Base-by-base conservation (phyloP, 75 land plant species). In the Pinus tabuliformis region DNA sequence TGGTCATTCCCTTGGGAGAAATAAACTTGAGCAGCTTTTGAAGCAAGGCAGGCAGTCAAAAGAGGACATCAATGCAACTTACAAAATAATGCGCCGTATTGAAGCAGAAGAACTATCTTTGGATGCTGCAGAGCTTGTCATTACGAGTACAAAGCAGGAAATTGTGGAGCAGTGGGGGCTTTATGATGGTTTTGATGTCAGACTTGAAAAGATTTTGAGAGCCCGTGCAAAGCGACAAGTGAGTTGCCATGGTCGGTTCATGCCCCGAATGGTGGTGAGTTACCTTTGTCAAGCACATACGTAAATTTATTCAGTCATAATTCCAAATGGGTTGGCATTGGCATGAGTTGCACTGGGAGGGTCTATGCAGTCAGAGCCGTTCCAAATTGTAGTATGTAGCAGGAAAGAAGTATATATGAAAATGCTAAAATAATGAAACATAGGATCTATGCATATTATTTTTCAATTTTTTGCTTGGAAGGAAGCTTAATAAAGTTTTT, bases 131-230 rank as follows among this genome's bases (percentile, higher is more conserved):
- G 98, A 95, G 76, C 74, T 95, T 57, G 87, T 95, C 17, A 86
- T 95, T 63, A 95, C 98, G 3, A 94, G 95, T 62, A 94, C 97
- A 17, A 82, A 91, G 64, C 97, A 95, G 82, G 98, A 95, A 79
- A 89, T 95, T 72, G 95, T 88, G 17, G 90, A 92, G 72, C 98
- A 95, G 56, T 95, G 98, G 98, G 81, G 91, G 3, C 73, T 95
- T 30, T 95, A 95, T 87, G 93, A 95, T 83, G 95, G 98, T n/a
- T 95, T 95, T 89, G 89, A 93, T 81, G 91, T 91, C 37, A 89
- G 89, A 78, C 88, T 93, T 42, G 93, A 91, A 75, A 87, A 76
- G 73, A 85, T 86, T 45, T 73, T 93, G 76, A 76, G 96, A 54
- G 94, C 91, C 6, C 81, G 91, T 45, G 78, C 83, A 15, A 87